These are phyloP conservation scores for Zymoseptoria brevis DNA, from an alignment of 2,329 filamentous ascomycete species.

Conservation along the genomic window DNA sequence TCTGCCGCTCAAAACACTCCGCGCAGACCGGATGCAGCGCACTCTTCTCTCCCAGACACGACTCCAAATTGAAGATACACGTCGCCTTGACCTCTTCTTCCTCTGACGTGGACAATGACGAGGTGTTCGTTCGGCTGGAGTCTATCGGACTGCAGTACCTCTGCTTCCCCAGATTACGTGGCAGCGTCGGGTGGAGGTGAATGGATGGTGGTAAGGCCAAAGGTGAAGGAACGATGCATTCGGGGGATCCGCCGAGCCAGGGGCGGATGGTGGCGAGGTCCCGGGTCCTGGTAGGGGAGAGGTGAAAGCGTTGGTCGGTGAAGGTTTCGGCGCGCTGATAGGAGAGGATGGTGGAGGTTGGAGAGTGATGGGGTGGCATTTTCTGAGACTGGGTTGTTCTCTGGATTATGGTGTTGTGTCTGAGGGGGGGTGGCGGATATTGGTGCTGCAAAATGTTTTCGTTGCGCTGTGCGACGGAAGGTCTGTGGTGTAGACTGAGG, in stretches of 20 bases:
- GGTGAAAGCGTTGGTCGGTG: background rate
- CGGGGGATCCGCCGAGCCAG: background rate
- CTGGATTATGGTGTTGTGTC: background rate
- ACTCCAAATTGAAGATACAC: background rate
- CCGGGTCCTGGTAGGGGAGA: background rate
- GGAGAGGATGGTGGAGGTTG: background rate
- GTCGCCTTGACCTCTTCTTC: background rate
- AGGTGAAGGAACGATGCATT: background rate
- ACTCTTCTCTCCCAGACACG: background rate
- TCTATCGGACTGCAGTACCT: background rate
- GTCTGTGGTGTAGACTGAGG: too few species aligned
- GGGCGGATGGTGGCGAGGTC: background rate
- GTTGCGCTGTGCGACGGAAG: too few species aligned
- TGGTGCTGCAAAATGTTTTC: background rate
- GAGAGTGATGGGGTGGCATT: background rate
- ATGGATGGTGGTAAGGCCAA: background rate
- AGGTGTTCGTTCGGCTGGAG: background rate
- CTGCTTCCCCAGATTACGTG: background rate
- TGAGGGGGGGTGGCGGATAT: background rate
- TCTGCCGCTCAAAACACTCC: background rate
- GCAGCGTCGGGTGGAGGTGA: background rate
- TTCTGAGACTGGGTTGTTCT: background rate
- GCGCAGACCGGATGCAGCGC: background rate
- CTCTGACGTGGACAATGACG: background rate
- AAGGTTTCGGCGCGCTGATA: background rate